Base-by-base conservation (phyloP, 306 rosid genomes). In the Gleditsia sinensis region DNA sequence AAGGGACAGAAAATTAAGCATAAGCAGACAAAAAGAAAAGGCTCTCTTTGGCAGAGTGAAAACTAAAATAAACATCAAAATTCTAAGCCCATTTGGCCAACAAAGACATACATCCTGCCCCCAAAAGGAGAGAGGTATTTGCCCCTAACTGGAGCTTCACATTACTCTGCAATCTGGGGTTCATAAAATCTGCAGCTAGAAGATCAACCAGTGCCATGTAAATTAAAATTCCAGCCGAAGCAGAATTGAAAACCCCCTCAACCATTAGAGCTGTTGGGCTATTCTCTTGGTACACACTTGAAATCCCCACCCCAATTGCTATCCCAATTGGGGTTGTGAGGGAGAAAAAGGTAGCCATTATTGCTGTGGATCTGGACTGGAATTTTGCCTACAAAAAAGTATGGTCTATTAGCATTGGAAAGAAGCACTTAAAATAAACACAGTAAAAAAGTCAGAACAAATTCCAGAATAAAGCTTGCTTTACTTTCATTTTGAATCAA, bases 131-230 rank as follows among this genome's bases (percentile, higher is more conserved):
- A 8, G 84, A 78, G 20, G 49, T 2, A 32, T 83, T 67, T 14
- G 88, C 85, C 5, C 76, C 65, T 0, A 72, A 0, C 12, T 74
- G 85, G 27, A 86, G 67, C 55, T 6, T 78, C 19, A 2, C 9
- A 40, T 78, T 78, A 58, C 13, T 56, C 40, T 83, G 88, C 80
- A 83, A 46, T 72, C 49, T 81, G 5, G 78, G 74, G 62, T 63
- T 78, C 88, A 83, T 86, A 45, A 83, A 80, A 78, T 86, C 84
- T 2, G 88, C 90, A 2, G 86, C 88, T 4, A 86, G 71, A 2
- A 86, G 59, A 25, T 86, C 90, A 36, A 86, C 90, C 8, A 86
- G 74, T 4, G 88, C 58, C 90, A 86, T 83, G 43, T 86, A 81
- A 10, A 86, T 78, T 2, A 86, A 69, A 12, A 86, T 86, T 27